phyloP scores from a whole-genome alignment of 2,329 filamentous ascomycete species.

The Pseudogymnoascus sp. region DNA sequence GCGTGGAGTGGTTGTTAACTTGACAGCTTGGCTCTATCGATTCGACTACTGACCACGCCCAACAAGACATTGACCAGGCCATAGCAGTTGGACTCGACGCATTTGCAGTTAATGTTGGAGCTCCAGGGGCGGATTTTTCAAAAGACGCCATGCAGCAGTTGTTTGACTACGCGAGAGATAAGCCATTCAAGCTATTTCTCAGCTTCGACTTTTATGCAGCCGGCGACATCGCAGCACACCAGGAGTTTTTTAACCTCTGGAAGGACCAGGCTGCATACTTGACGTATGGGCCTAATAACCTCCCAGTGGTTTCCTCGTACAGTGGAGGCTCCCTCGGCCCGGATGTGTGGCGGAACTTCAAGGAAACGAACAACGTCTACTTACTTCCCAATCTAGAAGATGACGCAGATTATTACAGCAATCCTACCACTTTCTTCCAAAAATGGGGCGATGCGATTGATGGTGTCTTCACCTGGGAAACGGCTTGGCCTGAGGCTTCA shows the following conservation, averaged over 20 bases:
- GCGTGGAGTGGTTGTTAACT: not conserved
- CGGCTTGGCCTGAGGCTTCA: constrained; percentile 27
- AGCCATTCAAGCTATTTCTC: constrained; percentile 30
- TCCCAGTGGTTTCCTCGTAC: constrained; percentile 28
- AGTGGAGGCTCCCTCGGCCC: constrained; percentile 19
- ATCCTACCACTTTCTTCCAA: constrained; percentile 22
- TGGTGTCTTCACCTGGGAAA: constrained; percentile 33
- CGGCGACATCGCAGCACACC: constrained; percentile 11
- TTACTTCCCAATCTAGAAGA: constrained; percentile 29
- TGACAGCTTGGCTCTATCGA: not conserved
- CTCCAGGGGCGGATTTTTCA: constrained; percentile 22
- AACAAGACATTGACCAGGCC: constrained; percentile 8
- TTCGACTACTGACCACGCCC: not conserved
- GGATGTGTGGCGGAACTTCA: constrained; percentile 25
- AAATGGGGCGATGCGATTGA: constrained; percentile 28
- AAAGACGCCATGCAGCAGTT: constrained; percentile 23
- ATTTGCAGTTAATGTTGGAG: constrained; percentile 30
- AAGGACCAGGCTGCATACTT: constrained; percentile 25
- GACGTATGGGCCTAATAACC: constrained; percentile 21
- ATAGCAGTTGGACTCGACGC: constrained; percentile 14
- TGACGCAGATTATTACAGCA: constrained; percentile 27
- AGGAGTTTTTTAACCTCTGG: constrained; percentile 18
- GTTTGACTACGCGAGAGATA: constrained; percentile 25
- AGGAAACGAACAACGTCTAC: constrained; percentile 23
- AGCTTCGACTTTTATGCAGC: constrained; percentile 29